Evolutionary conservation across 2,329 filamentous ascomycete species (phyloP), one percentile per base, ranked within the genome.

Genomic region (Colletotrichum musae): DNA sequence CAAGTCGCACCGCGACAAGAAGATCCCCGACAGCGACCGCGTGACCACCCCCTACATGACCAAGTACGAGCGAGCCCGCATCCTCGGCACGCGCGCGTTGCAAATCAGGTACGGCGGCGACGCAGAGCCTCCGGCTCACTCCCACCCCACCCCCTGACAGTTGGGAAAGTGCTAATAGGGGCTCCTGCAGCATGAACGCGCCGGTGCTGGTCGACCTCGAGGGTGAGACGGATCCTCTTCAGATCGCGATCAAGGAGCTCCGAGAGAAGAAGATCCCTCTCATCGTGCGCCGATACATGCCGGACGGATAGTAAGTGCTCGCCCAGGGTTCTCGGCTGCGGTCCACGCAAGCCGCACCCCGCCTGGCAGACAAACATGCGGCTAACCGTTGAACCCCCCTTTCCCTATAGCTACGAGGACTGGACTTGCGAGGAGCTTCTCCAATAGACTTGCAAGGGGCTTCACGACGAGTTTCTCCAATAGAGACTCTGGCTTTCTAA

Each of bases 31-130:
- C 74, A 93, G 95, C 73, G 89, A 97, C 82, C 91, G 96, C 75
- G 93, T 90, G 26, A 99, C 96, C 9, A 99, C 96, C 32, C 96
- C 95, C 2, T 99, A 98, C 84, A 97, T 99, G 95, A 99, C 96
- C 74, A 99, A 99, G 85, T 99, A 99, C 83, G 96, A 99, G 87
- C 90, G 92, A 75, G 96, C 96, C 72, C 91, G 96, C 78, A 95
- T 99, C 69, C 84, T 99, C 72, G 96, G 96, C 56, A 98, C 96
- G 48, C 88, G 96, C 74, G 96, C 96, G 48, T 82, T 98, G 78
- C 96, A 99, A 83, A 98, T 99, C 78, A 98, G 94, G 94, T 97
- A 82, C 63, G 89, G n/a, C 28, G 13, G 15, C 21, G 10, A 43
- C 32, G 32, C 32, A 10, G 32, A 36, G 32, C 9, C 32, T 36